Evolutionary conservation across 2,329 filamentous ascomycete species (phyloP).

Genomic region (Aspergillus carbonarius): DNA sequence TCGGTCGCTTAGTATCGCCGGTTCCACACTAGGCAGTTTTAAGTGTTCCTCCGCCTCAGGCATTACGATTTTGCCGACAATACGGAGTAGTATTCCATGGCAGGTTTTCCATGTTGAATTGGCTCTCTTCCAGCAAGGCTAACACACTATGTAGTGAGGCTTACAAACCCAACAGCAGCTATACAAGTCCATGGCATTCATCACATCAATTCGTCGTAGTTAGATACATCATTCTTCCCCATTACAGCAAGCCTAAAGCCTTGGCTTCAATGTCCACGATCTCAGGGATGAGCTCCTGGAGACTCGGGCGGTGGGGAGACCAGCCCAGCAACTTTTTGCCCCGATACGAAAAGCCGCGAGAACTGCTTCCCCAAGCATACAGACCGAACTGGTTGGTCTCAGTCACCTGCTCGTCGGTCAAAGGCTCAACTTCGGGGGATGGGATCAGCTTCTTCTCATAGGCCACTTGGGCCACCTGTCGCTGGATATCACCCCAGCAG

Average conservation of each 20-base stretch:
- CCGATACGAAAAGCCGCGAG: constrained; percentile 36
- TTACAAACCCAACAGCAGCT: not conserved
- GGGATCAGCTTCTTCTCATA: constrained; percentile 55
- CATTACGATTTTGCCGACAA: not conserved
- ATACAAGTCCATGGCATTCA: constrained; percentile 1
- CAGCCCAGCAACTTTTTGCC: constrained; percentile 41
- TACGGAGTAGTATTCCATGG: too few species aligned
- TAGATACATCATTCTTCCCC: not conserved
- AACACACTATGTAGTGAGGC: too few species aligned
- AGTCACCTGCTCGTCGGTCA: constrained; percentile 33
- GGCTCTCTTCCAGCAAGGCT: too few species aligned
- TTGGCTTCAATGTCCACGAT: constrained; percentile 54
- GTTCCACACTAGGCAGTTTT: not conserved
- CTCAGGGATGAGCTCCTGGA: constrained; percentile 56
- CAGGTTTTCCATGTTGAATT: too few species aligned
- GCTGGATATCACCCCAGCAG: constrained; percentile 42
- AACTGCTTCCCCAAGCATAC: constrained; percentile 42
- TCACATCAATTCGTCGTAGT: not conserved
- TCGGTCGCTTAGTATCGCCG: not conserved
- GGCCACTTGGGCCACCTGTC: constrained; percentile 45
- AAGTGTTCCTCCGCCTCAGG: not conserved
- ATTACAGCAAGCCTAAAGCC: constrained; percentile 32
- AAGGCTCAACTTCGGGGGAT: constrained; percentile 38
- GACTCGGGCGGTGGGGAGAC: constrained; percentile 41
- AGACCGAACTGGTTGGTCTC: constrained; percentile 43